Base-by-base conservation (phyloP, 2,329 filamentous ascomycete species). In the Monosporascus sp. region DNA sequence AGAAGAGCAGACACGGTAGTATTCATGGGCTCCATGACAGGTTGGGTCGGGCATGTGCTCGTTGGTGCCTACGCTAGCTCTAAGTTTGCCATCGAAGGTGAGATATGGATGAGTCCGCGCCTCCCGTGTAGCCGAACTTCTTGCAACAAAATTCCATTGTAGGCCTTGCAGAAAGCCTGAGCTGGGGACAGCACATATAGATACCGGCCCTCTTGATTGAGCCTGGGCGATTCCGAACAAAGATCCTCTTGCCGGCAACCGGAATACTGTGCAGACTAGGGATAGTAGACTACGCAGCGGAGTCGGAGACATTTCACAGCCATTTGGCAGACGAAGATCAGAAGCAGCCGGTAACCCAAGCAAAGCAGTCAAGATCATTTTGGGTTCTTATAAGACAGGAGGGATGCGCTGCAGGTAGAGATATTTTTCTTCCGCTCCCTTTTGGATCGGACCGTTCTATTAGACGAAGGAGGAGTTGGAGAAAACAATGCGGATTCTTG, bases 81-180 rank as follows among this genome's bases (percentile, higher is more conserved):
- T 3, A 62, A 61, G 48, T 62, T 59, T 38, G 56, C 56, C 15
- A 47, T 60, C 22, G 53, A 56, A 54, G 60, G 55, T 59, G 48
- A 49, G 4, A 22, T 41, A 6, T 15, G 5, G 15, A n/a, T 8
- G 15, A 8, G 18, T 9, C 17, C 18, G 7, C 5, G n/a, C 20
- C 8, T 41, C 14, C 17, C 1, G 24, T 39, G 15, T 20, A 27
- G 14, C 9, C 27, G 36, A 1, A 6, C 2, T n/a, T 39, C 25
- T 11, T 7, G 37, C n/a, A 20, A 24, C 22, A 52, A 52, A 52
- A 37, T 31, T 9, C 8, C 20, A 14, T 24, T 41, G 15, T 18
- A 59, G 60, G 58, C 8, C 48, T 59, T 7, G 57, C 54, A 8
- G 60, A 60, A 38, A 48, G 50, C 37, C 44, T 59, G 14, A 38